phyloP scores from a whole-genome alignment of 768 basidiomycete species.

The Boletus coccyginus region DNA sequence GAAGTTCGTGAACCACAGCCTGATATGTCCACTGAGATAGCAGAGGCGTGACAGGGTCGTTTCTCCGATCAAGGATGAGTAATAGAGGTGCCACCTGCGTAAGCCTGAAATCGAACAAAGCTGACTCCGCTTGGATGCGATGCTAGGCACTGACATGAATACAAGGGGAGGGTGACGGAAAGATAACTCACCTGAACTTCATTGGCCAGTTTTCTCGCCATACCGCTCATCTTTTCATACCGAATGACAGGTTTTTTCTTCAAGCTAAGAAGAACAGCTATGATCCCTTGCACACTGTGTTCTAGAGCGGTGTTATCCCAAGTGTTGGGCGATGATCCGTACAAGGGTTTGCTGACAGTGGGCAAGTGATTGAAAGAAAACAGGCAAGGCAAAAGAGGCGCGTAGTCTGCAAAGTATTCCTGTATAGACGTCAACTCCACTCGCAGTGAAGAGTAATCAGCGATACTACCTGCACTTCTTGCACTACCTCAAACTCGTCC shows the following conservation, averaged over 20 bases:
- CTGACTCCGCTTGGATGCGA: constrained; percentile 73
- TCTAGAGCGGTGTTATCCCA: constrained; percentile 78
- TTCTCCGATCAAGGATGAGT: constrained; percentile 90
- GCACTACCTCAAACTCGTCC: constrained; percentile 95
- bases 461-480: constrained; percentile 84
- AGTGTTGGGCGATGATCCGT: constrained; percentile 65
- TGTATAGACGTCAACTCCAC: constrained; percentile 30
- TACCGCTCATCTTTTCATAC: constrained; percentile 88
- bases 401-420: constrained; percentile 99
- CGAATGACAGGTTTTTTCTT: constrained; percentile 96
- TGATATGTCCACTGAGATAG: constrained; percentile 99
- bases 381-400: constrained; percentile 79
- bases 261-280: constrained; percentile 85
- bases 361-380: constrained; percentile 86
- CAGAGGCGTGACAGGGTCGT: constrained; percentile 95
- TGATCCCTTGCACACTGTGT: constrained; percentile 75
- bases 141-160: constrained; percentile 45
- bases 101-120: constrained; percentile 88
- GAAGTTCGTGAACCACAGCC: constrained; percentile 96
- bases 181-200: constrained; percentile 69
- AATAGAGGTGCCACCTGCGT: constrained; percentile 87
- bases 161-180: not conserved
- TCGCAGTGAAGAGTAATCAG: not conserved
- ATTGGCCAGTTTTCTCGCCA: constrained; percentile 85
- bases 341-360: constrained; percentile 58